Evolutionary conservation across 768 basidiomycete species (phyloP), one percentile per base, ranked within the genome.

Genomic region (Hortiboletus campestris): DNA sequence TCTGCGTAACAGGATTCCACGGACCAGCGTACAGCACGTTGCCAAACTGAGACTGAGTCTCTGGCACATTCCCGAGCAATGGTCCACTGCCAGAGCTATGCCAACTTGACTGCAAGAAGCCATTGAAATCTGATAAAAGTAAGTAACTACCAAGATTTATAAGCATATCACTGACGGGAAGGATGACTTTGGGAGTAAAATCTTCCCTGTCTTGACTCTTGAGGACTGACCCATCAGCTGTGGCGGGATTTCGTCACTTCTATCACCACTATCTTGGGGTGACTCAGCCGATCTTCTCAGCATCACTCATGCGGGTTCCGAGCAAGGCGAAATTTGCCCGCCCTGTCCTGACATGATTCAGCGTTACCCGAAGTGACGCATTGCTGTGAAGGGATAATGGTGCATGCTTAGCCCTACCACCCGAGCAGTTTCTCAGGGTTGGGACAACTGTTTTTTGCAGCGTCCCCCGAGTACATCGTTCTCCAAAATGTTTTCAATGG

Each of bases 61-160:
- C 36, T 25, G 36, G 47, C 47, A 49, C 8, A 22, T 13, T 13
- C 47, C 36, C 4, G 47, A 49, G 28, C 47, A 49, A 8, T 43
- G 35, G 13, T 13, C n/a, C 36, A 49, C 35, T 19, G 47, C 35
- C 13, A 49, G 22, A 44, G 47, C 25, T 47, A 60, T 64, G 20
- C 62, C 62, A 32, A 63, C 55, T 41, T 64, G 59, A 34, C 52
- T 40, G 42, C 51, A 55, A 11, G 58, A 53, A 36, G 40, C 47
- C 35, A 49, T 49, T 2, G 36, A 49, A 43, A 42, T 42, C 35
- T 42, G 11, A 28, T 42, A 29, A 14, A 16, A 7, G 36, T 45
- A 20, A 49, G 49, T 45, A 19, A 6, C 14, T 45, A 16, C 2
- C 28, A 20, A 17, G 12, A 19, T 13, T 28, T 3, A n/a, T n/a